Evolutionary conservation across 768 basidiomycete species (phyloP).

Genomic region (Harrya chromipes): DNA sequence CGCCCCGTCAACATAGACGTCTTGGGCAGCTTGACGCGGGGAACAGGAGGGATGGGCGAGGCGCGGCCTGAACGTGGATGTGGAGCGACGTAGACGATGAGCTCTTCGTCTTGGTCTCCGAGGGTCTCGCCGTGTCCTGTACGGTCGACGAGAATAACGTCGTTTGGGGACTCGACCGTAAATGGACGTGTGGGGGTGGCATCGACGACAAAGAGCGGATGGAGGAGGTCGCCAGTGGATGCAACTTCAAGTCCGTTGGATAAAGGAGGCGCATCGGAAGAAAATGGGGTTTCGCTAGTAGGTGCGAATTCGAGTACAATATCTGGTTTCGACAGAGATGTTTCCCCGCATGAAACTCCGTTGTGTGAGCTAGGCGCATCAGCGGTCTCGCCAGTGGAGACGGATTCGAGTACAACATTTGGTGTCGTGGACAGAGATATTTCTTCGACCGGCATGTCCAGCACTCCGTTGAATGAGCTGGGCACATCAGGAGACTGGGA

Average conservation of each 20-base stretch:
- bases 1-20: constrained; percentile 28
- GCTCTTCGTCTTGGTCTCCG: constrained; percentile 38
- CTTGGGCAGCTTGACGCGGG: constrained; percentile 15
- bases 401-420: neutral
- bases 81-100: constrained; percentile 77
- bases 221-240: neutral
- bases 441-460: neutral
- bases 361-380: constrained; percentile 7
- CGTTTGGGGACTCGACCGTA: constrained; percentile 8
- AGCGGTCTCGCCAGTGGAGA: neutral
- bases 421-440: neutral
- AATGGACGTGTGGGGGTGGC: constrained; percentile 29
- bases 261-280: neutral
- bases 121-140: constrained; percentile 10
- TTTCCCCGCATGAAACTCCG: constrained; percentile 10
- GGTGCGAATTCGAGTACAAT: neutral
- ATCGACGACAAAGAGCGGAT: constrained; percentile 38
- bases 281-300: neutral
- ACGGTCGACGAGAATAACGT: constrained; percentile 24
- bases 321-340: too few species aligned
- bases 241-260: too few species aligned
- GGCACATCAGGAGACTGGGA: neutral
- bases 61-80: constrained; percentile 46
- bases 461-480: too few species aligned
- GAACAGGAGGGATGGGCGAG: constrained; percentile 14